Evolutionary conservation across 1,284 basidiomycete species (phyloP).

Genomic region (Microbotryomycetes sp.): DNA sequence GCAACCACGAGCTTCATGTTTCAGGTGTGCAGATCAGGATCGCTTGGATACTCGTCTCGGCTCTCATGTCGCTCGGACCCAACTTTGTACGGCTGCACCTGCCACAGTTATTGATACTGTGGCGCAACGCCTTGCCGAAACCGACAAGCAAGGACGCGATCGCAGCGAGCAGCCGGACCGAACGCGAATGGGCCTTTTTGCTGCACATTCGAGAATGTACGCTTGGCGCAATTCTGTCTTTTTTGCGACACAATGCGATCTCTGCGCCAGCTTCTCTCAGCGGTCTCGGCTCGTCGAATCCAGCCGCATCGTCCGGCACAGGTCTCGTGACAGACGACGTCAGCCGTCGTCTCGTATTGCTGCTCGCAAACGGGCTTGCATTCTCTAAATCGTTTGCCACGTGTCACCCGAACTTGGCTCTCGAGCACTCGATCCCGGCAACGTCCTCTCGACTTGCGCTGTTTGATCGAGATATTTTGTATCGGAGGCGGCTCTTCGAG

Average conservation of each 20-base stretch:
- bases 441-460: slow-evolving; percentile 51
- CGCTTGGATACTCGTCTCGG: slow-evolving; percentile 86
- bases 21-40: slow-evolving; percentile 84
- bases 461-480: slow-evolving; percentile 70
- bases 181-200: slow-evolving; percentile 83
- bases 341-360: slow-evolving; percentile 68
- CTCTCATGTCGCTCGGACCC: slow-evolving; percentile 85
- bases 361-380: slow-evolving; percentile 81
- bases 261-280: slow-evolving; percentile 5
- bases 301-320: slow-evolving; percentile 38
- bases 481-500: slow-evolving; percentile 78
- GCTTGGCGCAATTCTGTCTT: slow-evolving; percentile 77
- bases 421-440: slow-evolving; percentile 35
- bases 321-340: slow-evolving; percentile 83
- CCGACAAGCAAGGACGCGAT: slow-evolving; percentile 76
- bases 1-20: slow-evolving; percentile 77
- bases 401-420: slow-evolving; percentile 37
- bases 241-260: slow-evolving; percentile 64
- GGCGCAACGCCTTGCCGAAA: slow-evolving; percentile 95
- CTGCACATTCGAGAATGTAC: slow-evolving; percentile 86
- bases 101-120: slow-evolving; percentile 84
- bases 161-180: slow-evolving; percentile 55
- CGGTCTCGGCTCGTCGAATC: neutral
- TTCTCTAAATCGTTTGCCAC: slow-evolving; percentile 62
- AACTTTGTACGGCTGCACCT: slow-evolving; percentile 88